Evolutionary conservation across 805 yeast species (phyloP), one percentile per base, ranked within the genome.

Genomic region (Yarrowia phangngaensis): DNA sequence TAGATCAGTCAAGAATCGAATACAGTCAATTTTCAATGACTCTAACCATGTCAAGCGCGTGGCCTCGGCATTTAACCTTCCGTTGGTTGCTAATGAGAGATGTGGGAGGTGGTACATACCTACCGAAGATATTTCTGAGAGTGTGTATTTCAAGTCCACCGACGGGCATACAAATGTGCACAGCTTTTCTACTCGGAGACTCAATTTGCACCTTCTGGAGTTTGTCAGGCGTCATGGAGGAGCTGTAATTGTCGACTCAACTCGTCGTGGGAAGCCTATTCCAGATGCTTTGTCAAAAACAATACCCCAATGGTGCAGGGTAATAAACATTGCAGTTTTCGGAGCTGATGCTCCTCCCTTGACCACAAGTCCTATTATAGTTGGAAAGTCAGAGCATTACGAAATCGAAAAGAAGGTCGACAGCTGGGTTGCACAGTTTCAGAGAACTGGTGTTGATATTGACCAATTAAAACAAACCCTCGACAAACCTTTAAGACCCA

Each of bases 251-350:
- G 82, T 88, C 1, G 96, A 88, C 63, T 85, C 95, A 11, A 87
- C 96, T 0, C 67, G 95, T 54, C 70, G 88, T 30, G 95, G 95
- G 2, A 88, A 87, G 60, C 65, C 74, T 19, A 78, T 87, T 65
- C 95, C 97, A 0, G 97, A 88, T 63, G 82, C 95, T 0, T 63
- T 86, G 6, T 81, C 88, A 57, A 88, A 88, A 57, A 88, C 95
- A 0, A 70, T 88, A 1, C 96, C 96, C 0, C 84, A 86, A 1
- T 88, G 97, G 97, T 84, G 94, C 64, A 84, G 89, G 0, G 87
- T 84, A 4, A 51, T 87, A 14, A 84, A 84, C 58, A 62, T 63
- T 27, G 67, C 82, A 0, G 64, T 78, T 61, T 71, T 71, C 51
- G 76, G 70, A 15, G 57, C 53, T 4, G 56, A 51, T 3, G 51